Conservation (phyloP, 2,329 filamentous ascomycete genomes). For the Colletotrichum tabaci region DNA sequence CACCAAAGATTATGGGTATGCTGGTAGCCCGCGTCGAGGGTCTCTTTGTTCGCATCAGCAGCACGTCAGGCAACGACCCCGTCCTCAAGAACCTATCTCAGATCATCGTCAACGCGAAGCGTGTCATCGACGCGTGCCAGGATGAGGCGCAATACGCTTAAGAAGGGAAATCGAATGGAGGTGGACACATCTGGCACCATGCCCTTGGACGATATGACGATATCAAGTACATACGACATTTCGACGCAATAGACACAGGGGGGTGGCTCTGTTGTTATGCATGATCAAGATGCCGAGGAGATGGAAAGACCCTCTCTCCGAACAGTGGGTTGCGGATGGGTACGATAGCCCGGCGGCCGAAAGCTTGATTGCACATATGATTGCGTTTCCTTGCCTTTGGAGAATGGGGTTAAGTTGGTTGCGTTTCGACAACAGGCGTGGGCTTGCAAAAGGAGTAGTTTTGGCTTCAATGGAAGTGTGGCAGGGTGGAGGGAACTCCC, state of each 20-base stretch:
- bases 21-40: constrained; percentile 68
- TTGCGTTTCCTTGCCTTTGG: constrained; percentile 37
- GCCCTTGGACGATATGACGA: constrained; percentile 40
- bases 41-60: constrained; percentile 66
- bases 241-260: constrained; percentile 39
- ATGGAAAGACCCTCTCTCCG: not conserved
- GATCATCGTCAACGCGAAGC: constrained; percentile 56
- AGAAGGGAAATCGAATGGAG: constrained; percentile 5
- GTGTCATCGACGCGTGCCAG: constrained; percentile 48
- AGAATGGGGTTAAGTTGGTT: constrained; percentile 10
- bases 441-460: constrained; percentile 37
- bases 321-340: constrained; percentile 5
- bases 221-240: constrained; percentile 43
- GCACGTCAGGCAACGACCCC: constrained; percentile 62
- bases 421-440: constrained; percentile 29
- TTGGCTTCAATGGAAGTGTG: constrained; percentile 27
- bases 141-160: constrained; percentile 39
- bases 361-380: constrained; percentile 35
- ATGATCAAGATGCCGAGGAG: constrained; percentile 7
- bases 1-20: constrained; percentile 70
- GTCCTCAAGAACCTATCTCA: constrained; percentile 63
- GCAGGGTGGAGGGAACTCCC: constrained; percentile 24
- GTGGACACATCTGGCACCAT: constrained; percentile 22
- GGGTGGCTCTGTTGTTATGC: constrained; percentile 18
- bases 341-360: constrained; percentile 27